These are phyloP conservation scores for Wickerhamomyces sp. DNA, from an alignment of 1,139 yeast genomes.

Conservation along the genomic window DNA sequence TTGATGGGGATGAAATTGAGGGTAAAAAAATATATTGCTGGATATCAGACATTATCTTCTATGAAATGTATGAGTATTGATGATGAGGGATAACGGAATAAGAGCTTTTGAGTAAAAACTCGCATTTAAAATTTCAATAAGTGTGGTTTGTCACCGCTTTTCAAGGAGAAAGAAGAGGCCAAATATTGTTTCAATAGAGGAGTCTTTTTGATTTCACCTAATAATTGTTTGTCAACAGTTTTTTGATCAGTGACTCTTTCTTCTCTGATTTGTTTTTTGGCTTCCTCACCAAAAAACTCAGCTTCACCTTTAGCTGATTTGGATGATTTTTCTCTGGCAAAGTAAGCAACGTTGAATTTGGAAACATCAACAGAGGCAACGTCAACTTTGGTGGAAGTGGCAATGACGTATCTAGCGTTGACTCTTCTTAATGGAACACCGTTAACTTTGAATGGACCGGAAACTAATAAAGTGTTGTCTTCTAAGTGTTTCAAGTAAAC, in stretches of 20 bases:
- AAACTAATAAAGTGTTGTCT: constrained; percentile 88
- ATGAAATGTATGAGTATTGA: neutral
- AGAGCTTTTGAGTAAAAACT: constrained; percentile 6
- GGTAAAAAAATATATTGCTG: no score
- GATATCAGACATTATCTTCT: neutral
- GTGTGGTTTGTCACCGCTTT: constrained; percentile 94
- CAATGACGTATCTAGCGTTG: constrained; percentile 91
- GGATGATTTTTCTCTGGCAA: constrained; percentile 81
- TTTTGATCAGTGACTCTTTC: constrained; percentile 93
- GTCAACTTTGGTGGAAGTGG: constrained; percentile 82
- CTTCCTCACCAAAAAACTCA: constrained; percentile 76
- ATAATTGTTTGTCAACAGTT: constrained; percentile 79
- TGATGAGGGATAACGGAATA: neutral
- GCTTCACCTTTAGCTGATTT: constrained; percentile 74
- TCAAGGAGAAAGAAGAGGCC: constrained; percentile 85
- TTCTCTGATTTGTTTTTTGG: constrained; percentile 77
- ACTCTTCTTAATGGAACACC: constrained; percentile 98
- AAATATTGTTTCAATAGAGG: constrained; percentile 91
- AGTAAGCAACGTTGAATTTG: constrained; percentile 84
- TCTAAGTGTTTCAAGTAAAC: constrained; percentile 87
- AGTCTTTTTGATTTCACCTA: constrained; percentile 86
- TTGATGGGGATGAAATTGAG: neutral
- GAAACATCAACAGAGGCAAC: constrained; percentile 70
- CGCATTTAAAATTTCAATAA: constrained; percentile 72
- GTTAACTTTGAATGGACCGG: constrained; percentile 96